These are phyloP conservation scores for Tephrocybe sp. DNA, from an alignment of 768 basidiomycete species.

Conservation along the genomic window DNA sequence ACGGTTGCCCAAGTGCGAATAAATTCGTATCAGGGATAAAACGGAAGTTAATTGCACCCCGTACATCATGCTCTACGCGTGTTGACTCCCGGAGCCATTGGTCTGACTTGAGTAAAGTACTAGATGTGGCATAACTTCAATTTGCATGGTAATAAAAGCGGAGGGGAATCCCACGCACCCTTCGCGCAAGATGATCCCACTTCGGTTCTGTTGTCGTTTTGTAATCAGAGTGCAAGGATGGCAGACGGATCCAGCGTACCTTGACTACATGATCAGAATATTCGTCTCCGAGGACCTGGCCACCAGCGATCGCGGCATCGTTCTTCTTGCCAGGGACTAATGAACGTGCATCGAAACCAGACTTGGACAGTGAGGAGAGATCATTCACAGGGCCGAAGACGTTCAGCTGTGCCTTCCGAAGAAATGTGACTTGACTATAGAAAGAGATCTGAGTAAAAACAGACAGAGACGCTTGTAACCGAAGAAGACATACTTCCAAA, in stretches of 20 bases:
- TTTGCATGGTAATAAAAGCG: background rate
- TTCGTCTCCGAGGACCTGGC: constrained; percentile 89
- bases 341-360: constrained; percentile 53
- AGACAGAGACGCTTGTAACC: background rate
- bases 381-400: constrained; percentile 94
- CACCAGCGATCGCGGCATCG: constrained; percentile 72
- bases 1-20: constrained; percentile 93
- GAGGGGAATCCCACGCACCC: constrained; percentile 41
- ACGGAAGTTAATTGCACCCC: constrained; percentile 95
- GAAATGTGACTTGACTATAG: constrained; percentile 77
- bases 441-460: background rate
- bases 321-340: constrained; percentile 69
- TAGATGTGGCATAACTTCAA: constrained; percentile 21
- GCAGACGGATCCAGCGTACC: constrained; percentile 33
- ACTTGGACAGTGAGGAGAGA: constrained; percentile 75
- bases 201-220: constrained; percentile 60
- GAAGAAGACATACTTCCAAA: constrained; percentile 73
- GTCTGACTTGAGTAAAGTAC: constrained; percentile 89
- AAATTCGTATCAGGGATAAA: constrained; percentile 77
- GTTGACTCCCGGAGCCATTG: constrained; percentile 81
- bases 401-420: constrained; percentile 79
- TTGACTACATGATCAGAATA: constrained; percentile 93
- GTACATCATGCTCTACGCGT: constrained; percentile 63
- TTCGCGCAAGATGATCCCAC: constrained; percentile 91
- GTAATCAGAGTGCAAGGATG: background rate